These are phyloP conservation scores for Mortierella claussenii DNA, from an alignment of 192 early-diverging fungal genomes.

Conservation along the genomic window DNA sequence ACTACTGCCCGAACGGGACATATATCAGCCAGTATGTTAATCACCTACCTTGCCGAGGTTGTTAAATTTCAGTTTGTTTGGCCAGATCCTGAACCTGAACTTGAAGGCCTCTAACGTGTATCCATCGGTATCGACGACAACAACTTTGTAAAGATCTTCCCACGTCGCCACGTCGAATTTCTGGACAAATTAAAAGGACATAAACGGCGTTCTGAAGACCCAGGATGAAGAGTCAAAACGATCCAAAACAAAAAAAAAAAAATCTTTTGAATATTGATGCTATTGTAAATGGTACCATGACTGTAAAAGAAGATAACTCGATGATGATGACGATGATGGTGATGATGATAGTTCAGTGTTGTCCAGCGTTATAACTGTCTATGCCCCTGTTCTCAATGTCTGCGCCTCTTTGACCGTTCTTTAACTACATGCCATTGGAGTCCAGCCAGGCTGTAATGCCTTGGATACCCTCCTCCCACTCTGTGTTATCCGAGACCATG, in stretches of 20 bases:
- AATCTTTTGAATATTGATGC: not conserved
- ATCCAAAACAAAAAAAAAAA: too few species aligned
- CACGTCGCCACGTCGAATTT: conserved; percentile 19
- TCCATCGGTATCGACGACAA: conserved; percentile 19
- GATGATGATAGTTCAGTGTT: too few species aligned
- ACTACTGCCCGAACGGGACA: conserved; percentile 2
- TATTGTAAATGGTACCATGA: too few species aligned
- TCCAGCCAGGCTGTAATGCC: conserved; percentile 51
- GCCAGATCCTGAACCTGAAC: not conserved
- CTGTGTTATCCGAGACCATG: conserved; percentile 47
- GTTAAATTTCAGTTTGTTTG: conserved; percentile 1
- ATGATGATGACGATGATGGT: too few species aligned
- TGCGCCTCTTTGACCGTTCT: too few species aligned
- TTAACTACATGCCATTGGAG: conserved; percentile 47
- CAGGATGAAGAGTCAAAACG: too few species aligned
- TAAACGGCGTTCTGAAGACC: too few species aligned
- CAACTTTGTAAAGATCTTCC: conserved; percentile 26
- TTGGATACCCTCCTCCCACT: conserved; percentile 51
- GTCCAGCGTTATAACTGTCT: too few species aligned
- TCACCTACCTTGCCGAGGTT: conserved; percentile 9
- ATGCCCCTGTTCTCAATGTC: too few species aligned
- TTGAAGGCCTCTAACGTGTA: not conserved
- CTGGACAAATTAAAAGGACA: conserved; percentile 11
- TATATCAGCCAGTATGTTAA: conserved; percentile 20
- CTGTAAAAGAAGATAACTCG: too few species aligned